Conservation (phyloP, 148 eudicot species). For the Rhododendron molle region DNA sequence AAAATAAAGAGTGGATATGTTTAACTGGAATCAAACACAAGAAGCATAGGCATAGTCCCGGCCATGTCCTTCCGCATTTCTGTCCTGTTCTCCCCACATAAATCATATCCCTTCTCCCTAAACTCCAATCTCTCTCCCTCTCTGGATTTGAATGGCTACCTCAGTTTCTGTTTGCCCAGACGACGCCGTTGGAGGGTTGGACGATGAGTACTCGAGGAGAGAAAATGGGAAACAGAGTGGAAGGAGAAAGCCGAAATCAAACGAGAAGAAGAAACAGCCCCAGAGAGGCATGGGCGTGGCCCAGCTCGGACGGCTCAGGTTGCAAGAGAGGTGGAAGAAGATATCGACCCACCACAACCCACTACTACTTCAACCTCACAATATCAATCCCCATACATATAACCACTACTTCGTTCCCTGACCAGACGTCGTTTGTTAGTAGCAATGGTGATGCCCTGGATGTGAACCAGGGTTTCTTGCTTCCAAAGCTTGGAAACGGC, state of each 20-base stretch:
- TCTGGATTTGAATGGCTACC: constrained; percentile 16
- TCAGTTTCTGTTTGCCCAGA: constrained; percentile 20
- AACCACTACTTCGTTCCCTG: not conserved
- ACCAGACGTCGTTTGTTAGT: not conserved
- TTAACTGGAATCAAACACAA: constrained; percentile 8
- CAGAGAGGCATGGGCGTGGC: constrained; percentile 76
- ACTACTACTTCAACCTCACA: constrained; percentile 11
- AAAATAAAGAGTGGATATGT: not conserved
- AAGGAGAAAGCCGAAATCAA: constrained; percentile 24
- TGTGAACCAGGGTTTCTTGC: constrained; percentile 4
- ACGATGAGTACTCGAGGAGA: not conserved
- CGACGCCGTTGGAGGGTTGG: not conserved
- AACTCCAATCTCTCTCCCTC: not conserved
- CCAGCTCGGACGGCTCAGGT: constrained; percentile 41
- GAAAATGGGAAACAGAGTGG: constrained; percentile 5
- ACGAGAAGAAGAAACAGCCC: constrained; percentile 30
- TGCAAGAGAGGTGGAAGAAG: constrained; percentile 19
- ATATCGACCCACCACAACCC: constrained; percentile 9
- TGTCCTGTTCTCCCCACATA: constrained; percentile 8
- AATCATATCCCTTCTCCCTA: not conserved
- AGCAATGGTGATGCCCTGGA: not conserved
- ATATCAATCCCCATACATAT: not conserved
- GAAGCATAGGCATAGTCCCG: not conserved
- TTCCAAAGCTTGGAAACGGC: constrained; percentile 10
- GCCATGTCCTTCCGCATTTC: constrained; percentile 22